Conservation (phyloP, 225 moss, liverwort and hornwort genomes). For the Climacium dendroides region DNA sequence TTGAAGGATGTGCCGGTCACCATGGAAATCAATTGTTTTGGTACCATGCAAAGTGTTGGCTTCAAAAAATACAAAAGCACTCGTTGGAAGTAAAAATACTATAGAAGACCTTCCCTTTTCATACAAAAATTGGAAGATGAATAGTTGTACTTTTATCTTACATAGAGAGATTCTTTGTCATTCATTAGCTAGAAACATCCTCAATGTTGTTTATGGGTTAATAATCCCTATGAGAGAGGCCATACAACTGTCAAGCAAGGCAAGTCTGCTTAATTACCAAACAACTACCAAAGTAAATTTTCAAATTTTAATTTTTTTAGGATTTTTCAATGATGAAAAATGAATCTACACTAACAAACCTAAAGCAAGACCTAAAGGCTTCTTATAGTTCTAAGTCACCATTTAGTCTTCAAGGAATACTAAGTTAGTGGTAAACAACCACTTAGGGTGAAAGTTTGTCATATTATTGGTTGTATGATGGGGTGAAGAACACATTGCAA, state of each 20-base stretch:
- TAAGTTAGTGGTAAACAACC: background rate
- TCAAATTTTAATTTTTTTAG: background rate
- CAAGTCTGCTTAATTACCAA: background rate
- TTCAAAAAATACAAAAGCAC: too few species aligned
- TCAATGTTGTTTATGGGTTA: too few species aligned
- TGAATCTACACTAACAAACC: background rate
- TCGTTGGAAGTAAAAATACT: too few species aligned
- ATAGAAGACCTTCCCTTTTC: too few species aligned
- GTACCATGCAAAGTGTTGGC: too few species aligned
- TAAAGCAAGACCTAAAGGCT: background rate
- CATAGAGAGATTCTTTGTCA: too few species aligned
- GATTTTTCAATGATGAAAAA: background rate
- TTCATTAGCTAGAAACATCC: too few species aligned
- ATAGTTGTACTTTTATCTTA: too few species aligned
- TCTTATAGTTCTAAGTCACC: background rate
- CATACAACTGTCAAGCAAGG: background rate
- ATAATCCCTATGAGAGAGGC: background rate
- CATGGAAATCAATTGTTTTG: too few species aligned
- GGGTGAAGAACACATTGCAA: background rate
- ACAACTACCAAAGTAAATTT: background rate
- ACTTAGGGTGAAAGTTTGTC: background rate
- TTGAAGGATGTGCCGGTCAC: too few species aligned
- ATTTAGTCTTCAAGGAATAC: rapidly evolving
- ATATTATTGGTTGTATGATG: background rate
- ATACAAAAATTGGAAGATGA: too few species aligned